phyloP scores from a whole-genome alignment of 2,329 filamentous ascomycete genomes.

The Fusarium subtropicale region DNA sequence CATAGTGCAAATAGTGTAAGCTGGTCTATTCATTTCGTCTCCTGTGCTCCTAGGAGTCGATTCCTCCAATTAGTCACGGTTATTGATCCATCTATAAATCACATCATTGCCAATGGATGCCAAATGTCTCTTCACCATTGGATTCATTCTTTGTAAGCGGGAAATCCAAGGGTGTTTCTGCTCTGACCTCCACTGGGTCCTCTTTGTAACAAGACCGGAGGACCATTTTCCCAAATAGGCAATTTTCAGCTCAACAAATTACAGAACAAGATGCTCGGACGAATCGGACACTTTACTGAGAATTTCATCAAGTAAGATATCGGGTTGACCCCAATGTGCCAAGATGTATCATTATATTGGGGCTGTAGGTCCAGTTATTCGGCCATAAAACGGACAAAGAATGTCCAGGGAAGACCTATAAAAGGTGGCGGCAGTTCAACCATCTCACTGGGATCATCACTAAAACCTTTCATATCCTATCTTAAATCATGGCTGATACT shows the following conservation, averaged over 20 bases:
- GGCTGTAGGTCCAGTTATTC: neutral
- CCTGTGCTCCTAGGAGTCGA: too few relatives aligned
- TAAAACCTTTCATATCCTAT: rapidly evolving
- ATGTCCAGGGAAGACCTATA: neutral
- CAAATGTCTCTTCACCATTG: too few relatives aligned
- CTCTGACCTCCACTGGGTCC: rapidly evolving
- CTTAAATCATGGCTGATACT: slow-evolving; percentile 43
- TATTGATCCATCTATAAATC: neutral
- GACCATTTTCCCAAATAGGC: slow-evolving; percentile 26
- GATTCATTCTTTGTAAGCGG: neutral
- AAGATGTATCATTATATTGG: rapidly evolving
- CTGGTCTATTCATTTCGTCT: too few relatives aligned
- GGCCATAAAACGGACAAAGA: neutral
- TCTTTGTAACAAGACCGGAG: neutral
- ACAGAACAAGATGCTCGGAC: too few relatives aligned
- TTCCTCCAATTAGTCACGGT: too few relatives aligned
- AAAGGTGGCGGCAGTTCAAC: rapidly evolving
- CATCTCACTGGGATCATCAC: neutral
- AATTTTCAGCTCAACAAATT: slow-evolving; percentile 6
- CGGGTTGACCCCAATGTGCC: neutral
- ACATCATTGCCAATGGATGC: rapidly evolving
- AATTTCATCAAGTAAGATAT: neutral
- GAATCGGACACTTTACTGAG: neutral
- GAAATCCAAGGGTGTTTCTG: neutral
- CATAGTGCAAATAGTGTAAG: too few relatives aligned